Evolutionary conservation across 2,329 filamentous ascomycete genomes (phyloP).

Genomic region (Akanthomyces dipterigenus): DNA sequence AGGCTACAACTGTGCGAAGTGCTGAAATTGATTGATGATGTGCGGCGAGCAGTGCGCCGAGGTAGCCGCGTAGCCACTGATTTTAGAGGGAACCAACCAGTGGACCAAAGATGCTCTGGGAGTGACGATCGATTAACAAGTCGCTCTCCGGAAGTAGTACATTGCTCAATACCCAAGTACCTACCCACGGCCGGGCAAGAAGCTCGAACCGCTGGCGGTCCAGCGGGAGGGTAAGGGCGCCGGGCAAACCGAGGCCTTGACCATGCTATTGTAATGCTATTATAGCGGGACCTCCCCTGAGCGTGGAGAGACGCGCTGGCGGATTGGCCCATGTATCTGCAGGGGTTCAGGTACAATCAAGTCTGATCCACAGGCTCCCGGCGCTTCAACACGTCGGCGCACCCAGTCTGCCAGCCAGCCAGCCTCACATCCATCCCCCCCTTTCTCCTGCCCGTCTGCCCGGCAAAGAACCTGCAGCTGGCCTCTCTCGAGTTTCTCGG

Average conservation of each 20-base stretch:
- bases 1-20: too few species aligned
- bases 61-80: too few species aligned
- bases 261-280: too few species aligned
- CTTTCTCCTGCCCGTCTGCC: constrained; percentile 1
- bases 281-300: not conserved
- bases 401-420: not conserved
- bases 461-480: not conserved
- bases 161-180: too few species aligned
- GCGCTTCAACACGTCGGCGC: not conserved
- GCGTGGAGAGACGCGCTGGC: not conserved
- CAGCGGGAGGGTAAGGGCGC: too few species aligned
- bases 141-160: not conserved
- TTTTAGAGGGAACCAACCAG: not conserved
- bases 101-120: too few species aligned
- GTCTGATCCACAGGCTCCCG: not conserved
- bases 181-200: too few species aligned
- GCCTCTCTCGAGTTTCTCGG: not conserved
- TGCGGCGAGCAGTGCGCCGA: too few species aligned
- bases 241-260: too few species aligned
- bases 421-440: not conserved
- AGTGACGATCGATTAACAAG: not conserved
- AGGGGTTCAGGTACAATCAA: not conserved
- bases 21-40: too few species aligned
- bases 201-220: too few species aligned
- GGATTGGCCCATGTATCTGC: not conserved